Base-by-base conservation (phyloP, 83 land plant species). In the Thuja plicata region DNA sequence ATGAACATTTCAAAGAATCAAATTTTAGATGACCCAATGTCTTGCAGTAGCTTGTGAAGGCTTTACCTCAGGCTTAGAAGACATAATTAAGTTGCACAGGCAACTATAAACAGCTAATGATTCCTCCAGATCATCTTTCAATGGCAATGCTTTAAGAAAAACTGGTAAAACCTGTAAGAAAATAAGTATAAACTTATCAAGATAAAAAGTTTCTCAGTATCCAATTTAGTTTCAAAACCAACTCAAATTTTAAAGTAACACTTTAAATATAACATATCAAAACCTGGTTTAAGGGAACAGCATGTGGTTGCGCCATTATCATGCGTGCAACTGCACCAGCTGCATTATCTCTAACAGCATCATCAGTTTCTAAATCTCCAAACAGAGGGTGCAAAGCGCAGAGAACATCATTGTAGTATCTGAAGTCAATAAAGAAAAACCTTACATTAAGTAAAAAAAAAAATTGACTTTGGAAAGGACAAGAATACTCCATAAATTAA, bases 321-420 rank as follows among this genome's bases (percentile, higher is more conserved):
- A 98, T 96, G 45, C 97, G 94, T 87, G 99, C 99, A 87, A 98
- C 97, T 57, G 99, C 99, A 91, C 99, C 99, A 62, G 99, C 97
- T 85, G 99, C 99, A 93, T 98, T 98, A 86, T 98, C 99, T 87
- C 93, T 91, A 12, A 97, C 99, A 88, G 97, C 99, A 94, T 95
- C 92, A 90, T 98, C 99, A 35, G 91, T 86, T 82, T 98, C 99
- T 54, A 92, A 90, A 85, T 96, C 97, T 83, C 99, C 96, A 94
- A 98, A 98, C 45, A 98, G 88, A 79, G 99, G 99, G 87, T 93
- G 94, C 86, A 98, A 90, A 66, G 92, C 94, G 35, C 96, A 92
- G 70, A 98, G 92, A 70, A 96, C 88, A 80, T 92, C 95, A 46
- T 88, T 91, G 86, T 97, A 98, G 60, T 96, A 94, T 91, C 99